A percentile compares a stretch with the other conserved stretches of the same genome.
Evolutionary conservation across 2,329 filamentous ascomycete genomes (phyloP).

Genomic region (Fusarium verrucosum): DNA sequence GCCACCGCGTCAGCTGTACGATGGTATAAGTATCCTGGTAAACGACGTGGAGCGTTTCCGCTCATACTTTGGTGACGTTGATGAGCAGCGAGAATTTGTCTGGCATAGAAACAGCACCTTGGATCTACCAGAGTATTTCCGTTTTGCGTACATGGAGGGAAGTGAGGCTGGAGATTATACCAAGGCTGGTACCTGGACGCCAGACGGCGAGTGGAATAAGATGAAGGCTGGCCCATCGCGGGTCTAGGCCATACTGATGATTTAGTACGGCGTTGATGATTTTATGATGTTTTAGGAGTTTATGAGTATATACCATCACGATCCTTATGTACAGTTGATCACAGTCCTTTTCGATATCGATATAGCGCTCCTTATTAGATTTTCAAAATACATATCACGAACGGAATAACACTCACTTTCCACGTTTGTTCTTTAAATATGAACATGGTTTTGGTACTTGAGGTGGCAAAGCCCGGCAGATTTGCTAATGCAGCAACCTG

Average conservation of each 20-base stretch:
- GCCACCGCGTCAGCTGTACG: slow-evolving; percentile 62
- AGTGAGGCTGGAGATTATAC: slow-evolving; percentile 75
- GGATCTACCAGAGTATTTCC: slow-evolving; percentile 74
- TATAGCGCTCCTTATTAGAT: not conserved
- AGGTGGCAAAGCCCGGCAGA: no score
- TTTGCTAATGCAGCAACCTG: no score
- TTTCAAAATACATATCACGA: no score
- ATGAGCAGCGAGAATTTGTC: slow-evolving; percentile 58
- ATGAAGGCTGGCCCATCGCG: slow-evolving; percentile 71
- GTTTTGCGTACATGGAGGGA: slow-evolving; percentile 78
- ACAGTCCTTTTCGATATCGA: not conserved
- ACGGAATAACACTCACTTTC: no score
- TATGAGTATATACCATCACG: not conserved
- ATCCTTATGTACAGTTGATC: not conserved
- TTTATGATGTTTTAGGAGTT: slow-evolving; percentile 5
- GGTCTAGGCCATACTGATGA: slow-evolving; percentile 45
- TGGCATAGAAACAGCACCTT: slow-evolving; percentile 64
- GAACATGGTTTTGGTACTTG: no score
- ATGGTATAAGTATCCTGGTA: slow-evolving; percentile 81
- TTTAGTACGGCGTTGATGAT: slow-evolving; percentile 29
- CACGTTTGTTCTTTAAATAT: no score
- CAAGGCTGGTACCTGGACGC: slow-evolving; percentile 76
- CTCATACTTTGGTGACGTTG: slow-evolving; percentile 71
- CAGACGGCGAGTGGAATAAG: slow-evolving; percentile 69
- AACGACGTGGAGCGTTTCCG: slow-evolving; percentile 86